Conservation (phyloP, 2,329 filamentous ascomycete genomes). For the Fonsecaea pugnacius region DNA sequence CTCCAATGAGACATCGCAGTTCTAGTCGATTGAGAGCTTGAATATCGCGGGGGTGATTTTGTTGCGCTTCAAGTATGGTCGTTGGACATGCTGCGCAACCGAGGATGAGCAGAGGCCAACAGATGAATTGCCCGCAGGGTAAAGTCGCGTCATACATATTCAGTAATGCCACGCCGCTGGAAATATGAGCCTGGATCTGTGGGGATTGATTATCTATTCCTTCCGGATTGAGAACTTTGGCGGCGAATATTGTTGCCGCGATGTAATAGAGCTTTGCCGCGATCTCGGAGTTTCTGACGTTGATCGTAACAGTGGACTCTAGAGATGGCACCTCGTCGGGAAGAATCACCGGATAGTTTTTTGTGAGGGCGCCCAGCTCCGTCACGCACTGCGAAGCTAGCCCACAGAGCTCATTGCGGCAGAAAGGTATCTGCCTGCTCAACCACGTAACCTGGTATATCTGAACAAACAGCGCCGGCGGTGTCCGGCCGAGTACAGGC, state of each 20-base stretch:
- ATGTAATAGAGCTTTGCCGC: constrained; percentile 30
- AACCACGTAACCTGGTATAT: constrained; percentile 33
- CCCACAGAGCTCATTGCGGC: constrained; percentile 9
- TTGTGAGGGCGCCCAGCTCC: constrained; percentile 23
- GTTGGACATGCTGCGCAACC: constrained; percentile 30
- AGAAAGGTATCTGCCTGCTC: constrained; percentile 27
- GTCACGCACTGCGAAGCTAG: constrained; percentile 26
- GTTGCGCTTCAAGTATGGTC: constrained; percentile 3
- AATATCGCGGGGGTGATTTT: neutral
- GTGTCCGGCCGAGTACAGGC: constrained; percentile 27
- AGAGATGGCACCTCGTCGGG: neutral
- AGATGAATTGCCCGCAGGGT: constrained; percentile 31
- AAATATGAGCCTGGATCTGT: constrained; percentile 18
- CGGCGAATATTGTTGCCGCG: constrained; percentile 25
- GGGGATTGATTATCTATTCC: constrained; percentile 15
- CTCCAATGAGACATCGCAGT: constrained; percentile 26
- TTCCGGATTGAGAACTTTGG: constrained; percentile 26
- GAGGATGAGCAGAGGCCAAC: constrained; percentile 31
- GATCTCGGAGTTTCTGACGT: constrained; percentile 21
- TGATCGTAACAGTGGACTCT: neutral
- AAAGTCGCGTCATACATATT: constrained; percentile 23
- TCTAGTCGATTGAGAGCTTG: constrained; percentile 3
- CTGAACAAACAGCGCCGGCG: constrained; percentile 25
- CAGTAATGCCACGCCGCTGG: constrained; percentile 16
- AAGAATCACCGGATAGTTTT: constrained; percentile 11